These are phyloP conservation scores for Pyrenophora seminiperda DNA, from an alignment of 2,329 filamentous ascomycete species.

Conservation along the genomic window DNA sequence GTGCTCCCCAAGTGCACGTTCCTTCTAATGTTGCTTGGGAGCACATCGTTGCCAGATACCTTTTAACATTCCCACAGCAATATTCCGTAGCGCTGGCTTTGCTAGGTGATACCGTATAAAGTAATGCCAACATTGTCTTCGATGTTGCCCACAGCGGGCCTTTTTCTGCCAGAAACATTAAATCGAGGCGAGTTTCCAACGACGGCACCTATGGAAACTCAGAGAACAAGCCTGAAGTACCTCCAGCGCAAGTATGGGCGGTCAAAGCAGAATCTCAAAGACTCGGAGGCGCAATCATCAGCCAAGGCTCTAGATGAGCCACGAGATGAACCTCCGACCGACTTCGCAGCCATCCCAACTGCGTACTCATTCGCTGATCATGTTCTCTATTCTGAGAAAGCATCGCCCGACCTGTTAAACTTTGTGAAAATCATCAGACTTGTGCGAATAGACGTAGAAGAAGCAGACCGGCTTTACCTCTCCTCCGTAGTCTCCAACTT, in stretches of 20 bases:
- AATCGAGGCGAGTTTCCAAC: slow-evolving; percentile 9
- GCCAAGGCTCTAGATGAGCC: slow-evolving; percentile 5
- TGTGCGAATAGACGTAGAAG: slow-evolving; percentile 33
- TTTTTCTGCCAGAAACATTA: slow-evolving; percentile 29
- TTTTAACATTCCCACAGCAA: background rate
- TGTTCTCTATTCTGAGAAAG: slow-evolving; percentile 25
- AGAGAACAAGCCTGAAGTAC: slow-evolving; percentile 13
- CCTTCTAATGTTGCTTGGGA: background rate
- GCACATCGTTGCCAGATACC: background rate
- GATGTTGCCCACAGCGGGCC: slow-evolving; percentile 21
- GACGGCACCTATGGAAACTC: slow-evolving; percentile 5
- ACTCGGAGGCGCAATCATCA: slow-evolving; percentile 11
- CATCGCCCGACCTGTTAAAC: slow-evolving; percentile 29
- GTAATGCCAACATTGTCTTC: slow-evolving; percentile 2
- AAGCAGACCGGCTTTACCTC: slow-evolving; percentile 35
- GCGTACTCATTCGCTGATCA: slow-evolving; percentile 39
- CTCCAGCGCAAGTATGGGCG: slow-evolving; percentile 20
- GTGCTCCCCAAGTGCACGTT: background rate
- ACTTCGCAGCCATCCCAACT: slow-evolving; percentile 29
- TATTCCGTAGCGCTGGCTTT: background rate
- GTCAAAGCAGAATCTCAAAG: slow-evolving; percentile 8
- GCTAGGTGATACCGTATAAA: background rate
- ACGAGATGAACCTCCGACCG: slow-evolving; percentile 13
- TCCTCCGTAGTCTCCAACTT: slow-evolving; percentile 28
- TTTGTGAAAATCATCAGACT: slow-evolving; percentile 36